Base-by-base conservation (phyloP, 2,329 filamentous ascomycete genomes). In the Ilyonectria robusta region DNA sequence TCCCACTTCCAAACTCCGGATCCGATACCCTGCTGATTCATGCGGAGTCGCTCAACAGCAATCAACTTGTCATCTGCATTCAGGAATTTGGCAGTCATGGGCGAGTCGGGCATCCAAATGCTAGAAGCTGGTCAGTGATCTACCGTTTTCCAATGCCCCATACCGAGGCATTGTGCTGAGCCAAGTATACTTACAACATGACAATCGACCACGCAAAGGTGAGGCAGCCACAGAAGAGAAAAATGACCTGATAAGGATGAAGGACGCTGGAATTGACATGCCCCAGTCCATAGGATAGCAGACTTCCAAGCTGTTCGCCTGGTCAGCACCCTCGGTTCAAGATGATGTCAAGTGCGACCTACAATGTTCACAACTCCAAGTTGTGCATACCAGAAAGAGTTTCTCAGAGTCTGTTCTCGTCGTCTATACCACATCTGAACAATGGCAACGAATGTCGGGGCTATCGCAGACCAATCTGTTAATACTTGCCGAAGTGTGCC, bases 21-120 rank as follows among this genome's bases (percentile, higher is more conserved):
- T 8, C 77, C 77, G 11, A 84, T 79, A 0, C 82, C 83, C 69
- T 79, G 82, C 57, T 87, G 86, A 51, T 88, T 88, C 71, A 83
- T 84, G 1, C 86, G 79, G 13, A 88, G 74, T 51, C 88, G 81
- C 72, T 91, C 88, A 11, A 91, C 84, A 0, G 89, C 88, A 10
- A 90, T 78, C 0, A 89, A 72, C 62, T 87, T 89, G 51, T 91
- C 89, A 15, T 86, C 81, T 4, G 86, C 83, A 0, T 79, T 82
- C 2, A 91, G 81, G 55, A 90, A 91, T 21, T 85, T 87, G 1
- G 88, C 85, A 23, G 87, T 84, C 73, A 90, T 85, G 0, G 90
- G 90, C 0, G 88, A 90, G 70, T 92, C 90, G 0, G 91, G 91
- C 83, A 92, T 89, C 58, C 86, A 85, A 19, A 85, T 48, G 10